phyloP scores from a whole-genome alignment of 129 eudicot species.

The Rutidosis leptorrhynchoides region DNA sequence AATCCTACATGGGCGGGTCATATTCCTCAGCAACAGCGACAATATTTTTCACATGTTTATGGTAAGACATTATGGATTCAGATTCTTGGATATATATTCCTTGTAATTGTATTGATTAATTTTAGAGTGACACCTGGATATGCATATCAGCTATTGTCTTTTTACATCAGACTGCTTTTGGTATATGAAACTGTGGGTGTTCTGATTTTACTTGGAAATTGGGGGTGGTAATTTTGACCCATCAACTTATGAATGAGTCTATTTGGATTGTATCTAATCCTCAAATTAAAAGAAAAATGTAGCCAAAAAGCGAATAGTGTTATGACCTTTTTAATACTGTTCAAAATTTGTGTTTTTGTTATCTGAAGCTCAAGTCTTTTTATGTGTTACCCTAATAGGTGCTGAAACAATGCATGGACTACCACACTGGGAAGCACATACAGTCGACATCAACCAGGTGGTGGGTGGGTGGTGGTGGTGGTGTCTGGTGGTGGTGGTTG shows the following conservation, averaged over 20 bases:
- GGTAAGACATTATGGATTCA: not conserved
- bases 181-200: not conserved
- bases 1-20: not conserved
- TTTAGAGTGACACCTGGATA: not conserved
- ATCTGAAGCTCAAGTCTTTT: not conserved
- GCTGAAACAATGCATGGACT: not conserved
- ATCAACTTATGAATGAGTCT: not conserved
- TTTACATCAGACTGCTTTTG: not conserved
- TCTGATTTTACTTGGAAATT: not conserved
- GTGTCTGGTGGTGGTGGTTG: no score
- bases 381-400: conserved; percentile 1
- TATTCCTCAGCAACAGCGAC: not conserved
- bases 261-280: not conserved
- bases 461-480: no score
- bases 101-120: not conserved
- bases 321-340: not conserved
- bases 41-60: not conserved
- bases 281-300: not conserved
- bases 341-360: not conserved
- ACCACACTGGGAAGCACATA: not conserved
- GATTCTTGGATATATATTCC: not conserved
- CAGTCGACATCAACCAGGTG: not conserved
- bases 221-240: not conserved
- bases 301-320: not conserved
- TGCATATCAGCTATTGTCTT: not conserved